Evolutionary conservation across 1,139 yeast species (phyloP).

Genomic region (Torulaspora pretoriensis): DNA sequence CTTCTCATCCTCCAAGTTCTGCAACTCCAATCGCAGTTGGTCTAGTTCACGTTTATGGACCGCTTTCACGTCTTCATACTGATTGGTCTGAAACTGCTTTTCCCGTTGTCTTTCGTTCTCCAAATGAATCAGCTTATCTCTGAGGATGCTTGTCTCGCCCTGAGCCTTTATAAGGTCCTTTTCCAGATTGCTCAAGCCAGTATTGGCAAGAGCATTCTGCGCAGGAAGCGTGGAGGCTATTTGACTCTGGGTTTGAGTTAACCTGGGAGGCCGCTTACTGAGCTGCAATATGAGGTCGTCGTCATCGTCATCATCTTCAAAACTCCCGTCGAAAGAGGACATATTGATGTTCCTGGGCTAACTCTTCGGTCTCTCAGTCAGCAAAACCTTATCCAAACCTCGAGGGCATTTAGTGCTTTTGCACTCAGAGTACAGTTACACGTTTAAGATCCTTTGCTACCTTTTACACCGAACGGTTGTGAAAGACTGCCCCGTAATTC

Average conservation of each 20-base stretch:
- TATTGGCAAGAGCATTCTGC: background rate
- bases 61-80: constrained; percentile 42
- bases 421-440: too few relatives aligned
- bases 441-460: too few relatives aligned
- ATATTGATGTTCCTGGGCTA: background rate
- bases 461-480: too few relatives aligned
- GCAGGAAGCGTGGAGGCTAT: background rate
- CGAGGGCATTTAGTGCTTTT: background rate
- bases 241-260: constrained; percentile 8
- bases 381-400: background rate
- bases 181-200: background rate
- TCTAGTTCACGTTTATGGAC: constrained; percentile 45
- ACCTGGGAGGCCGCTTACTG: constrained; percentile 28
- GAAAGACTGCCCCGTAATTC: too few relatives aligned
- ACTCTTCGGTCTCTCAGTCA: background rate
- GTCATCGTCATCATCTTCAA: constrained; percentile 23
- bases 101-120: constrained; percentile 38
- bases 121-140: constrained; percentile 55
- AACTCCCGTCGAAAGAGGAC: constrained; percentile 5
- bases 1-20: constrained; percentile 64
- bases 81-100: constrained; percentile 39
- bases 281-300: constrained; percentile 31
- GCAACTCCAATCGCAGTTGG: constrained; percentile 45
- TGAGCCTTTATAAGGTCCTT: constrained; percentile 47
- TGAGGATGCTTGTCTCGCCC: constrained; percentile 74